Conservation (phyloP, 2,329 filamentous ascomycete species). For the Capronia coronata region DNA sequence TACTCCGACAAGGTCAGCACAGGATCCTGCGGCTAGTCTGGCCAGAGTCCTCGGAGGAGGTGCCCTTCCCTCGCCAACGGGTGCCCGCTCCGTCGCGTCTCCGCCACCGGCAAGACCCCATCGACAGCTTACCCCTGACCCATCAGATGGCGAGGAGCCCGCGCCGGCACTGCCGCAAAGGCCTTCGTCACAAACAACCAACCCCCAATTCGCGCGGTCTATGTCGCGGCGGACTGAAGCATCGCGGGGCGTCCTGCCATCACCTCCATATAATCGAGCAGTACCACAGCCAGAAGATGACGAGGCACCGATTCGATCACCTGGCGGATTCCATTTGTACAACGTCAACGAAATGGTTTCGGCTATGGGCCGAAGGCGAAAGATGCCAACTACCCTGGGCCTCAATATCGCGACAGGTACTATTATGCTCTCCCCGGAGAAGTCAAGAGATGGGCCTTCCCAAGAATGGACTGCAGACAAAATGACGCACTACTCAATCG, state of each 20-base stretch:
- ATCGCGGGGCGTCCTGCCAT: slow-evolving; percentile 43
- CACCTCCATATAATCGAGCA: slow-evolving; percentile 51
- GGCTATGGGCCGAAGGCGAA: slow-evolving; percentile 94
- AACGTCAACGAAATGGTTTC: slow-evolving; percentile 97
- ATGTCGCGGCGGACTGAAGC: slow-evolving; percentile 37
- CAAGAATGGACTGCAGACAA: slow-evolving; percentile 93
- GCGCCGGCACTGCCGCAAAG: slow-evolving; percentile 59
- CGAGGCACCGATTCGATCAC: slow-evolving; percentile 45
- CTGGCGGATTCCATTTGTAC: slow-evolving; percentile 85
- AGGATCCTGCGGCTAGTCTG: slow-evolving; percentile 54
- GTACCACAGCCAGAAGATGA: slow-evolving; percentile 42
- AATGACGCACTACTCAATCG: slow-evolving; percentile 94
- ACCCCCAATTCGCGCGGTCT: slow-evolving; percentile 36
- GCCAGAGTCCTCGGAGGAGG: slow-evolving; percentile 42
- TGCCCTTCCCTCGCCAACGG: slow-evolving; percentile 32
- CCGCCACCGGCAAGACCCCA: slow-evolving; percentile 39
- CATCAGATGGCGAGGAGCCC: slow-evolving; percentile 58
- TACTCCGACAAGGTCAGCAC: slow-evolving; percentile 41
- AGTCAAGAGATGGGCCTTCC: slow-evolving; percentile 70
- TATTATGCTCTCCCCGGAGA: slow-evolving; percentile 86
- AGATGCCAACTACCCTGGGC: slow-evolving; percentile 96
- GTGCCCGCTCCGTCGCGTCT: slow-evolving; percentile 32
- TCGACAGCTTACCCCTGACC: slow-evolving; percentile 58
- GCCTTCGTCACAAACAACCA: slow-evolving; percentile 47
- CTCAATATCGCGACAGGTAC: slow-evolving; percentile 82